Evolutionary conservation across 345 rosid species (phyloP).

Genomic region (Psidium guajava): DNA sequence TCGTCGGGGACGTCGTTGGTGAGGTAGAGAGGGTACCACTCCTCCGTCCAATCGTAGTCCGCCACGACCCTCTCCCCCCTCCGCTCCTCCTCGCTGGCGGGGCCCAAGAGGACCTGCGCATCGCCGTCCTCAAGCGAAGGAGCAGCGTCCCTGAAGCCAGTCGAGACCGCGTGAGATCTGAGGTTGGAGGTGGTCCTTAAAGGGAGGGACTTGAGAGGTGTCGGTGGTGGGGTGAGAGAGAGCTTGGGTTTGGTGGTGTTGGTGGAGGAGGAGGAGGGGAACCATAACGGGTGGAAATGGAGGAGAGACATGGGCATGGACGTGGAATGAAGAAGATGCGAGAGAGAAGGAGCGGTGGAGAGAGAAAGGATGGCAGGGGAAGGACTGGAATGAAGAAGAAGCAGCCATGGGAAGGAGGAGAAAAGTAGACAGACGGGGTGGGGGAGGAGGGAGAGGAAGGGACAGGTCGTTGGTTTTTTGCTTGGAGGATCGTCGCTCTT

Average conservation of each 20-base stretch:
- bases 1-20: conserved; percentile 71
- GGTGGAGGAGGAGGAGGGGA: not conserved
- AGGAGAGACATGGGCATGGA: conserved; percentile 9
- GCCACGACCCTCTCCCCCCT: conserved; percentile 36
- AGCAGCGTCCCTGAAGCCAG: not conserved
- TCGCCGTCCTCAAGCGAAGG: conserved; percentile 6
- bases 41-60: conserved; percentile 78
- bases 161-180: not conserved
- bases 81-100: conserved; percentile 21
- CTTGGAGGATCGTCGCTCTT: conserved; percentile 11
- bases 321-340: conserved; percentile 8
- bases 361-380: not conserved
- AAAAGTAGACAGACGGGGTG: not conserved
- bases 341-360: not conserved
- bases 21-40: conserved; percentile 91
- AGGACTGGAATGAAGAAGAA: not conserved
- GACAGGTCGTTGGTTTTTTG: not conserved
- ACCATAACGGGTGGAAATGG: not conserved
- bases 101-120: conserved; percentile 10
- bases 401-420: not conserved
- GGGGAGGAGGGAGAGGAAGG: not conserved
- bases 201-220: not conserved
- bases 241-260: not conserved
- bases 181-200: not conserved
- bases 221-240: not conserved